Base-by-base conservation (phyloP, 345 rosid species). In the Cochlearia excelsa region DNA sequence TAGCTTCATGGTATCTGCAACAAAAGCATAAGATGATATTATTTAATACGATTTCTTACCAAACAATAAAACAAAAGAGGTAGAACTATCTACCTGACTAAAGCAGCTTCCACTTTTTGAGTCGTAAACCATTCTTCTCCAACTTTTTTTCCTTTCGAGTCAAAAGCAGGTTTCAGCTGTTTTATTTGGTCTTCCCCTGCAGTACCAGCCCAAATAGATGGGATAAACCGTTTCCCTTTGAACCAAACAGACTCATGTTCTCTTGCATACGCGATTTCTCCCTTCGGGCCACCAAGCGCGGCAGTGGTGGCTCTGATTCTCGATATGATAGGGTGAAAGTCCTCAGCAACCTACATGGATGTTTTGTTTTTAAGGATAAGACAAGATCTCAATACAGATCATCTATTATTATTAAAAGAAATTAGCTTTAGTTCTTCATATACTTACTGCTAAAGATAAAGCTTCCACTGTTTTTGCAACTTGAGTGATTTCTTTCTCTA, bases 111-210 rank as follows among this genome's bases (percentile, higher is more conserved):
- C 72, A 92, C 95, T 72, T 83, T 88, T 51, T 58, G 41, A 11
- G 95, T 83, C 41, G 84, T 88, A 80, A 83, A 92, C 97, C 99
- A 92, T 73, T 92, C 99, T 79, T 92, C 99, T 31, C 99, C 97
- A 62, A 92, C 94, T 65, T 81, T 92, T 83, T 79, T 84, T 30
- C 95, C 95, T 82, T 85, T 92, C 1, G 99, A 81, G 80, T 92
- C 99, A 49, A 83, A 4, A 45, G 99, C 90, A 62, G 85, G 78
- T 73, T 78, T 88, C 65, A 92, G 91, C 74, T 82, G 95, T 73
- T 86, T 86, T 65, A 92, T 92, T 80, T 92, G 95, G 49, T 82
- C 89, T 82, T 88, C 98, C 47, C 97, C 98, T 38, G 87, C 73
- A 39, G 95, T 83, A 50, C 91, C 85, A 70, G 78, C 95, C 97